Conservation (phyloP, 805 yeast species). For the Yamadazyma akitaensis region DNA sequence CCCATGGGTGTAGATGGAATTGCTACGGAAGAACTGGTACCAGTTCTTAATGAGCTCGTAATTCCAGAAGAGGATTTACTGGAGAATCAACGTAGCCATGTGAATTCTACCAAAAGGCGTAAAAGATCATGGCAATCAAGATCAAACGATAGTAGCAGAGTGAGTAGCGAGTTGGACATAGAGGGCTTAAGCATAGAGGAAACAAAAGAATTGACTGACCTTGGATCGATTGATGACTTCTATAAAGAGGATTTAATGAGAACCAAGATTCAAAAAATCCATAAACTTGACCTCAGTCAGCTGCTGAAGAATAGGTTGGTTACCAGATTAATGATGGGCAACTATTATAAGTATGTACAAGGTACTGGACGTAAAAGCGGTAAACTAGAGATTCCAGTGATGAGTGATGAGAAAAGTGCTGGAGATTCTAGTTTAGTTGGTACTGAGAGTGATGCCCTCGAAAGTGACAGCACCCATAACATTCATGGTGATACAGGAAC, state of each 20-base stretch:
- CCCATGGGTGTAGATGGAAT: conserved; percentile 55
- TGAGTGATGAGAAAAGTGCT: neutral
- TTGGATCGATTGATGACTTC: conserved; percentile 36
- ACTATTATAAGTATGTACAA: conserved; percentile 50
- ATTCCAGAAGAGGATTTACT: conserved; percentile 36
- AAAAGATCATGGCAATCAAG: conserved; percentile 6
- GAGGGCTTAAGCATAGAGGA: conserved; percentile 37
- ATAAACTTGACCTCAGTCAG: conserved; percentile 37
- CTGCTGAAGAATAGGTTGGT: conserved; percentile 48
- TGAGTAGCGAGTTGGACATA: conserved; percentile 29
- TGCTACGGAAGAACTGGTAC: conserved; percentile 36
- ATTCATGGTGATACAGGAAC: conserved; percentile 4
- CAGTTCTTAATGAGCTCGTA: conserved; percentile 47
- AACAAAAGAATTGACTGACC: conserved; percentile 32
- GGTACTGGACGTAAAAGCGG: conserved; percentile 12
- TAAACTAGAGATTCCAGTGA: conserved; percentile 1
- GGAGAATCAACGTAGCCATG: conserved; percentile 18
- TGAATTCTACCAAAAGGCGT: conserved; percentile 10
- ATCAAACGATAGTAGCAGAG: conserved; percentile 4
- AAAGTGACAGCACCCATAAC: too few species aligned
- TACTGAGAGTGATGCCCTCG: neutral
- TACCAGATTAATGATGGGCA: conserved; percentile 67
- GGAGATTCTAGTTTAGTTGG: neutral
- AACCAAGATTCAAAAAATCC: conserved; percentile 46
- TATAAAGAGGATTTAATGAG: conserved; percentile 41